A percentile compares a stretch with the other conserved stretches of the same genome.
phyloP scores from a whole-genome alignment of 345 rosid species.

The Isatis tinctoria region DNA sequence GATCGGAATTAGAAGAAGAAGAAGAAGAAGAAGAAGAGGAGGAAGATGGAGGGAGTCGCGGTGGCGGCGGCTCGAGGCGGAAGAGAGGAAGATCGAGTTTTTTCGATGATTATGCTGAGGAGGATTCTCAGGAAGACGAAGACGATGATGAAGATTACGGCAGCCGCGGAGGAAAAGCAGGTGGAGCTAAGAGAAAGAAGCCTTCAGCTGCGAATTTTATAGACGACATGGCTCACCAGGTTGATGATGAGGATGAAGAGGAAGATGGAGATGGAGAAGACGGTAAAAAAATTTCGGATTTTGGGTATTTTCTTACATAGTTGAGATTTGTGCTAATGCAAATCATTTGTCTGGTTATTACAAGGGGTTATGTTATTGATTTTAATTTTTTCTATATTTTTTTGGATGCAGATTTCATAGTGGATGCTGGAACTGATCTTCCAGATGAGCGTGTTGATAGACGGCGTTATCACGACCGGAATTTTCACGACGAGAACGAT shows the following conservation, averaged over 20 bases:
- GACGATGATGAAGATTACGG: conserved; percentile 65
- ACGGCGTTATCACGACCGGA: conserved; percentile 67
- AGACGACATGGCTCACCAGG: conserved; percentile 59
- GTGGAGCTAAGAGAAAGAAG: conserved; percentile 38
- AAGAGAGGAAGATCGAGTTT: conserved; percentile 81
- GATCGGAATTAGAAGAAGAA: conserved; percentile 38
- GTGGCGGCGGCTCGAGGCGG: conserved; percentile 33
- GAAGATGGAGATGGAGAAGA: conserved; percentile 86
- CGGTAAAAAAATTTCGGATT: conserved; percentile 38
- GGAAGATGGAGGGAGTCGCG: conserved; percentile 28
- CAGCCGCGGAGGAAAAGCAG: conserved; percentile 37
- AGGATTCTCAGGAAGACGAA: conserved; percentile 73
- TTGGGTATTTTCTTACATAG: background rate
- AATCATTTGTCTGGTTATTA: background rate
- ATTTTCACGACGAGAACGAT: conserved; percentile 72
- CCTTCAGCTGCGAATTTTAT: conserved; percentile 43
- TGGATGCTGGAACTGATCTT: conserved; percentile 65
- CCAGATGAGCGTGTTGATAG: conserved; percentile 76
- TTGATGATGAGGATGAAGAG: conserved; percentile 84
- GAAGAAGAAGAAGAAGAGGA: conserved; percentile 65
- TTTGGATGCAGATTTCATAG: conserved; percentile 67
- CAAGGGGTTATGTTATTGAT: background rate
- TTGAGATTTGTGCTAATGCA: background rate
- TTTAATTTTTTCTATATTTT: background rate
- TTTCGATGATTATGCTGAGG: conserved; percentile 82